These are phyloP conservation scores for Hygrocybe punicea DNA, from an alignment of 768 basidiomycete species.

Conservation along the genomic window DNA sequence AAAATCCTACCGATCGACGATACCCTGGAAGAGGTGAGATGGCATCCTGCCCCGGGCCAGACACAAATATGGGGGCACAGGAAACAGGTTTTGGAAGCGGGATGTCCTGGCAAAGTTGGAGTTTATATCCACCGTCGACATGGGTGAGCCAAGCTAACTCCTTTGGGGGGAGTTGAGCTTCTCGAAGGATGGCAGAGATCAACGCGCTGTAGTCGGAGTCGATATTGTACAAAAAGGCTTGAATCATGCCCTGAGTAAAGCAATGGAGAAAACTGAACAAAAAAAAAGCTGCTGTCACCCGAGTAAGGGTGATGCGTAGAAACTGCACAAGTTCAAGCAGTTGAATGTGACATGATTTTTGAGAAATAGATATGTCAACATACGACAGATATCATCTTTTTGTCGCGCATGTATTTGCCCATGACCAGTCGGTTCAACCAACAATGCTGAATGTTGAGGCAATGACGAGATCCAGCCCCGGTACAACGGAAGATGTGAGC, in stretches of 20 bases:
- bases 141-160: constrained; percentile 25
- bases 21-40: neutral
- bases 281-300: constrained; percentile 47
- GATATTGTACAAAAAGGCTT: constrained; percentile 45
- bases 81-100: constrained; percentile 36
- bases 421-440: neutral
- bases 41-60: constrained; percentile 20
- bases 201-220: constrained; percentile 42
- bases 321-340: constrained; percentile 27
- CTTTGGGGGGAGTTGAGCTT: neutral
- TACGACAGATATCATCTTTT: constrained; percentile 1
- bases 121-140: constrained; percentile 25
- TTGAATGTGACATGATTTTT: neutral
- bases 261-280: constrained; percentile 50
- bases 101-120: constrained; percentile 45
- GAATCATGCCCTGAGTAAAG: constrained; percentile 50
- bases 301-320: constrained; percentile 38
- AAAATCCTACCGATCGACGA: neutral
- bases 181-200: constrained; percentile 35
- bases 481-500: neutral
- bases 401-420: neutral
- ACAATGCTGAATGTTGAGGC: neutral
- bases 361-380: neutral
- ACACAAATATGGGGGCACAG: constrained; percentile 40
- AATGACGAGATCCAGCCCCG: neutral